These are phyloP conservation scores for Aspergillus proliferans DNA, from an alignment of 2,329 filamentous ascomycete genomes.

Conservation along the genomic window DNA sequence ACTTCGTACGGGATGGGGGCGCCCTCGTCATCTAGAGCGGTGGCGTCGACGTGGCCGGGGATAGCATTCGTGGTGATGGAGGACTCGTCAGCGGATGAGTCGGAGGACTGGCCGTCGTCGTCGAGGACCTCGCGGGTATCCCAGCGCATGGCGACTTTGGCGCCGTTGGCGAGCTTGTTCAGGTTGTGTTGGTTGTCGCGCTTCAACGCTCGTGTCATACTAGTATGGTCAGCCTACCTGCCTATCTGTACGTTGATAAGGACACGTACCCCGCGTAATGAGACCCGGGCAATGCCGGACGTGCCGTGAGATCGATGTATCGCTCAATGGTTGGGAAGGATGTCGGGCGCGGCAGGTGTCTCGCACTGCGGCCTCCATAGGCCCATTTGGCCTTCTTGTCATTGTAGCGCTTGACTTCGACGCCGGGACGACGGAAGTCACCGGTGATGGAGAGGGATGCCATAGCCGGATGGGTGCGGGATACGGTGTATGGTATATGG, in stretches of 20 bases:
- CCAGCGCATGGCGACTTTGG: slow-evolving; percentile 21
- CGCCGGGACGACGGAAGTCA: slow-evolving; percentile 51
- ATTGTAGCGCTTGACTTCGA: slow-evolving; percentile 40
- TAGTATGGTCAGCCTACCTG: not conserved
- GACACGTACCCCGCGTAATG: slow-evolving; percentile 1
- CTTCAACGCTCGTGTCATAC: not conserved
- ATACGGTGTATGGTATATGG: not conserved
- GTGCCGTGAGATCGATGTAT: slow-evolving; percentile 7
- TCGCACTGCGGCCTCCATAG: slow-evolving; percentile 22
- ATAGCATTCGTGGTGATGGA: slow-evolving; percentile 34
- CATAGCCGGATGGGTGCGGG: slow-evolving; percentile 7
- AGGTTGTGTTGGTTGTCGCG: slow-evolving; percentile 9
- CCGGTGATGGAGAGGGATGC: slow-evolving; percentile 37
- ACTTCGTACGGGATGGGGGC: slow-evolving; percentile 50
- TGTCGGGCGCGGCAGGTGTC: slow-evolving; percentile 1
- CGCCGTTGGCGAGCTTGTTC: slow-evolving; percentile 13
- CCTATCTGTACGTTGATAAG: not conserved
- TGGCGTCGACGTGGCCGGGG: slow-evolving; percentile 40
- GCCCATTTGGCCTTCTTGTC: slow-evolving; percentile 38
- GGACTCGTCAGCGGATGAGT: slow-evolving; percentile 28
- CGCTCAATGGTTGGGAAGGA: slow-evolving; percentile 11
- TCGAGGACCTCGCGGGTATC: slow-evolving; percentile 30
- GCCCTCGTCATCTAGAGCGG: slow-evolving; percentile 42
- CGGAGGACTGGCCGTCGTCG: slow-evolving; percentile 14
- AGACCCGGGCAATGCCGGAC: slow-evolving; percentile 5